A percentile compares a stretch with the other conserved stretches of the same genome.
Evolutionary conservation across 257 asterid species (phyloP).

Genomic region (Salvia splendens): DNA sequence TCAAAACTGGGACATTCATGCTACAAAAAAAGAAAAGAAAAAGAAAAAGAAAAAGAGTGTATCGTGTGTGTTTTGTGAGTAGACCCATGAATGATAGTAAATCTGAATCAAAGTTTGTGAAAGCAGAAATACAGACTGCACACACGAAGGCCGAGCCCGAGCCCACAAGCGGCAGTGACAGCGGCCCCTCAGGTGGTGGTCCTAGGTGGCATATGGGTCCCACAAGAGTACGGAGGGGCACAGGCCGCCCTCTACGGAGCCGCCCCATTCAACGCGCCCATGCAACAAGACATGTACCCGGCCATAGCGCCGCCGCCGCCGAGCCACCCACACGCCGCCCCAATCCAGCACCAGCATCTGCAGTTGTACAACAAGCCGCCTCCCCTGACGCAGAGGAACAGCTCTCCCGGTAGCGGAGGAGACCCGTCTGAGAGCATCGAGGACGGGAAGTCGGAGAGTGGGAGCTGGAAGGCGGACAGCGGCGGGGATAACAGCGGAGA

Average conservation of each 20-base stretch:
- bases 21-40: neutral
- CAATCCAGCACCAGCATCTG: constrained; percentile 55
- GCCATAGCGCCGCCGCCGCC: constrained; percentile 46
- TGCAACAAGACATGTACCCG: constrained; percentile 59
- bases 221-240: constrained; percentile 59
- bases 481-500: constrained; percentile 62
- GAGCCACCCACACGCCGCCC: constrained; percentile 33
- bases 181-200: constrained; percentile 74
- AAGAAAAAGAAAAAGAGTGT: constrained; percentile 25
- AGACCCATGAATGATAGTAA: neutral
- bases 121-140: constrained; percentile 92
- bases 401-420: constrained; percentile 61
- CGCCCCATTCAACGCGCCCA: constrained; percentile 34
- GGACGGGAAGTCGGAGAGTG: constrained; percentile 84
- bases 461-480: constrained; percentile 88
- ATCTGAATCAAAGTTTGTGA: neutral
- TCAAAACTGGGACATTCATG: constrained; percentile 5
- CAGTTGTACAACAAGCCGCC: constrained; percentile 61
- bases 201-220: constrained; percentile 95
- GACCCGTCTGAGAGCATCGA: constrained; percentile 82
- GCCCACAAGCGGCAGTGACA: constrained; percentile 65
- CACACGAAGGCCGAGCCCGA: constrained; percentile 96
- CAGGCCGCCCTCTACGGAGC: constrained; percentile 34
- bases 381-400: constrained; percentile 44
- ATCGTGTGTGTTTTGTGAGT: constrained; percentile 18